These are phyloP conservation scores for Alopecurus myosuroides DNA, from an alignment of 176 grass and related monocot species.

Conservation along the genomic window DNA sequence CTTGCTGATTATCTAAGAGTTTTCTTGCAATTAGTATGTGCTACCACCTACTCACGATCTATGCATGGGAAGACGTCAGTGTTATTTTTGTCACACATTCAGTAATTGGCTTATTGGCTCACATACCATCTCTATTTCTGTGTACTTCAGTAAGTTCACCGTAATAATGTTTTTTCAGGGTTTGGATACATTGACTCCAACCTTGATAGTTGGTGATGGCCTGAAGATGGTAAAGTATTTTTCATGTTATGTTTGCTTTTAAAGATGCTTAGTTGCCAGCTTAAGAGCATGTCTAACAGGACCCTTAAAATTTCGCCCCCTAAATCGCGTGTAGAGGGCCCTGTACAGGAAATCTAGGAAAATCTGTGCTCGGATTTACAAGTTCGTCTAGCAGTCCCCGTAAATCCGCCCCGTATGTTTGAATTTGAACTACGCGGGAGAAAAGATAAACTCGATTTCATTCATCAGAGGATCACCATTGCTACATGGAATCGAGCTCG, in stretches of 20 bases:
- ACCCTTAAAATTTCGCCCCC: no score
- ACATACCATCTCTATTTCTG: neutral
- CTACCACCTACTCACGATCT: neutral
- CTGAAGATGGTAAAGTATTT: constrained; percentile 47
- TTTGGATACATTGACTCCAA: constrained; percentile 67
- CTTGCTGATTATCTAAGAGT: neutral
- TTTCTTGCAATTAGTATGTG: neutral
- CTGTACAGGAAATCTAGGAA: no score
- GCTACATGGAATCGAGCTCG: no score
- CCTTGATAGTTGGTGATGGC: constrained; percentile 50
- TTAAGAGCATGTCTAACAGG: no score
- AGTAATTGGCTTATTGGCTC: neutral
- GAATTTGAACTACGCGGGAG: no score
- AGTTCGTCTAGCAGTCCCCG: no score
- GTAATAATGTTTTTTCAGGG: constrained; percentile 53
- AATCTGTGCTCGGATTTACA: no score
- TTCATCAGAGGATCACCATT: no score
- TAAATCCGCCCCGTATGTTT: no score
- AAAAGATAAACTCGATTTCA: no score
- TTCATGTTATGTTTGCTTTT: constrained; percentile 20
- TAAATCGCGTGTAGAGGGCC: no score
- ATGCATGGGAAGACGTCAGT: neutral
- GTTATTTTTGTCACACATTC: neutral
- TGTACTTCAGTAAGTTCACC: neutral
- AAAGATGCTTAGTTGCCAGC: neutral